Conservation (phyloP, 2,329 filamentous ascomycete genomes). For the Hypomyces perniciosus region DNA sequence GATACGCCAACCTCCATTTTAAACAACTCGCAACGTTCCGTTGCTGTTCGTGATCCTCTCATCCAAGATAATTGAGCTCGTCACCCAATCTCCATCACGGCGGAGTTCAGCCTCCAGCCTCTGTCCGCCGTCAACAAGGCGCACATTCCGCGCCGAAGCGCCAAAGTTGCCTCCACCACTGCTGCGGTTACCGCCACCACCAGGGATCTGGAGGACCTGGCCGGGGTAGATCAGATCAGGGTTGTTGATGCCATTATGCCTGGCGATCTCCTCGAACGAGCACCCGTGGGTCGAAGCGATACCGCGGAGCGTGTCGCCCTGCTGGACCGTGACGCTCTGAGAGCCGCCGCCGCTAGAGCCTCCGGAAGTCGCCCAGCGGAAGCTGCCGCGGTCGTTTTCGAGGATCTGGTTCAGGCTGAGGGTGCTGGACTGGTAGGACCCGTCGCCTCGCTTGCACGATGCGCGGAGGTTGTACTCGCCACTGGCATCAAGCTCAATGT, state of each 20-base stretch:
- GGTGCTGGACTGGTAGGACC: constrained; percentile 27
- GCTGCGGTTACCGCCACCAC: constrained; percentile 16
- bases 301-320: constrained; percentile 35
- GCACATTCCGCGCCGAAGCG: constrained; percentile 29
- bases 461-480: constrained; percentile 31
- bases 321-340: constrained; percentile 31
- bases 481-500: constrained; percentile 29
- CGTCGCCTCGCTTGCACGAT: constrained; percentile 27
- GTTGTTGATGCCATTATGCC: constrained; percentile 34
- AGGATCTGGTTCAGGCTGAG: constrained; percentile 31
- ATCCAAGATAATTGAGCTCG: constrained; percentile 27
- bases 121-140: constrained; percentile 31
- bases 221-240: constrained; percentile 39
- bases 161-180: constrained; percentile 25
- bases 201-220: constrained; percentile 32
- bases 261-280: constrained; percentile 34
- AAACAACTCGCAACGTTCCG: constrained; percentile 16
- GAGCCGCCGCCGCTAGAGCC: constrained; percentile 17
- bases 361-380: constrained; percentile 27
- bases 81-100: constrained; percentile 24
- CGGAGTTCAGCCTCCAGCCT: constrained; percentile 29
- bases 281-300: constrained; percentile 29
- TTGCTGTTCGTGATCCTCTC: constrained; percentile 31
- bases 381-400: constrained; percentile 31
- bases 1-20: too few species aligned